These are phyloP conservation scores for Verticillium klebahnii DNA, from an alignment of 2,329 filamentous ascomycete genomes.

Conservation along the genomic window DNA sequence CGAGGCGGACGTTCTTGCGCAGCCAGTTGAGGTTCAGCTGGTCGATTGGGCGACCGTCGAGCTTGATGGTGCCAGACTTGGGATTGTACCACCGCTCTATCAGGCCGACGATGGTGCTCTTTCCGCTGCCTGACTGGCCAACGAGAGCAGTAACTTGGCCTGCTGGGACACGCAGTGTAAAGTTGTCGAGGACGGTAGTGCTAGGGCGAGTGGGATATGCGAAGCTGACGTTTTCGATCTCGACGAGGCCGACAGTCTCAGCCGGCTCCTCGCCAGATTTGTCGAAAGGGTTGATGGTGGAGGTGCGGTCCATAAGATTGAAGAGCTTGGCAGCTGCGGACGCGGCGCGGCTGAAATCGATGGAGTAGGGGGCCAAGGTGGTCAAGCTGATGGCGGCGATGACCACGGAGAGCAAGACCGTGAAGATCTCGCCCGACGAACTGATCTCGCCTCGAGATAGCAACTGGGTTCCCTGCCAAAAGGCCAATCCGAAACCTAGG, in stretches of 20 bases:
- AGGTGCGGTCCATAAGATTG: conserved; percentile 29
- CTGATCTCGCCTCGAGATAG: conserved; percentile 29
- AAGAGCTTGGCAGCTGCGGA: conserved; percentile 30
- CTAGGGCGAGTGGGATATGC: conserved; percentile 40
- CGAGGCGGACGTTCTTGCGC: conserved; percentile 30
- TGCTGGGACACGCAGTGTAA: conserved; percentile 36
- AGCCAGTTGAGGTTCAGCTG: conserved; percentile 33
- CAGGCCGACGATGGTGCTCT: conserved; percentile 33
- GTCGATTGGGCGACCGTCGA: conserved; percentile 28
- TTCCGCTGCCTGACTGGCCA: conserved; percentile 31
- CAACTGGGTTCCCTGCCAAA: conserved; percentile 40
- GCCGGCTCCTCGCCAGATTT: conserved; percentile 22
- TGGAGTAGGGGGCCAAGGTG: conserved; percentile 28
- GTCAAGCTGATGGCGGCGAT: conserved; percentile 31
- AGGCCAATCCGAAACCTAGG: conserved; percentile 35
- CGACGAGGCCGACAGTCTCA: conserved; percentile 25
- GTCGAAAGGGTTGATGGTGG: conserved; percentile 30
- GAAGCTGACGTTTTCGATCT: conserved; percentile 36
- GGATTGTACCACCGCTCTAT: conserved; percentile 35
- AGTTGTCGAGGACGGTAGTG: conserved; percentile 33
- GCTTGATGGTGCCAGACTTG: conserved; percentile 25
- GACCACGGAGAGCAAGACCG: conserved; percentile 32
- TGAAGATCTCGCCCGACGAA: conserved; percentile 33
- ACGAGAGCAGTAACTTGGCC: conserved; percentile 39
- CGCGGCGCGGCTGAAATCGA: conserved; percentile 33